phyloP scores from a whole-genome alignment of 1,284 basidiomycete genomes.

The Tilletia horrida region DNA sequence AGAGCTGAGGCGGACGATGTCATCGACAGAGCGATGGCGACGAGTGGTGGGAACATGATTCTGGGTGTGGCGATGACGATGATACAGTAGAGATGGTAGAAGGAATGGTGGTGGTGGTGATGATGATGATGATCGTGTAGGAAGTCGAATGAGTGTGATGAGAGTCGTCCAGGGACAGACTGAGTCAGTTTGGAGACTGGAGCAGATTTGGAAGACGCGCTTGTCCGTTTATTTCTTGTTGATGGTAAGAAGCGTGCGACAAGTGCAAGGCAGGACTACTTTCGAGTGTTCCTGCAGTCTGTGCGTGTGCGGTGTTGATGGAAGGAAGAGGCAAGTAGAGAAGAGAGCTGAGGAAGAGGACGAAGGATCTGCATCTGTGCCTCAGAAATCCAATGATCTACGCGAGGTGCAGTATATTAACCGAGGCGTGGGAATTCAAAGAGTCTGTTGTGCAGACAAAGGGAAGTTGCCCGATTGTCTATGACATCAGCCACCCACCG shows the following conservation, averaged over 20 bases:
- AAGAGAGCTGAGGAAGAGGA: too few species aligned
- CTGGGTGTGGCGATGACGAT: neutral
- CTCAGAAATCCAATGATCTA: too few species aligned
- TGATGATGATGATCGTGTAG: neutral
- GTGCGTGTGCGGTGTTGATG: too few species aligned
- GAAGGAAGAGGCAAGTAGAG: too few species aligned
- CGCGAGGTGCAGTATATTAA: neutral
- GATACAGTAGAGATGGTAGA: neutral
- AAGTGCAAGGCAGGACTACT: too few species aligned
- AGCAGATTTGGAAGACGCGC: too few species aligned
- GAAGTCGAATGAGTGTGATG: neutral
- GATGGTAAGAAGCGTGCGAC: too few species aligned
- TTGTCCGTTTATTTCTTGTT: too few species aligned
- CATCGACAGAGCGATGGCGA: neutral
- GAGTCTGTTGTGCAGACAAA: neutral
- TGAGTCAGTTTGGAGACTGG: neutral
- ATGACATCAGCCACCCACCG: too few species aligned
- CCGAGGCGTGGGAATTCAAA: neutral
- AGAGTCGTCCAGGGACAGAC: neutral
- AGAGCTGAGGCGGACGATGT: neutral
- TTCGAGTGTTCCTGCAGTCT: too few species aligned
- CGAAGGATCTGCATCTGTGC: too few species aligned
- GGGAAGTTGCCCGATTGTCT: too few species aligned
- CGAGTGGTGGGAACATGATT: neutral
- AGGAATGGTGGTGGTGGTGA: neutral